Conservation (phyloP, 345 rosid genomes). For the Aethionema arabicum region DNA sequence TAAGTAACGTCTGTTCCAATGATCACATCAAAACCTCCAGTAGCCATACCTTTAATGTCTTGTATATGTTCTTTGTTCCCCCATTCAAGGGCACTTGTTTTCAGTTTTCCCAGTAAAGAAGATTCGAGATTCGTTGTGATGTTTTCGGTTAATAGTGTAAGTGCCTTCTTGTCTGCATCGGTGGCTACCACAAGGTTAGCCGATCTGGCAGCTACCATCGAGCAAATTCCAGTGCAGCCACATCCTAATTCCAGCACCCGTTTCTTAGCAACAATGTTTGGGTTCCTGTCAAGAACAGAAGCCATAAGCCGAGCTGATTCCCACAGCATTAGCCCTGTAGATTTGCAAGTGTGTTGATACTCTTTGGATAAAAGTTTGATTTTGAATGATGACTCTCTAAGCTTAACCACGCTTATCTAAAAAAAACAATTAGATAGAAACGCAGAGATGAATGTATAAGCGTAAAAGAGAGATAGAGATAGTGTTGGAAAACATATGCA, state of each 20-base stretch:
- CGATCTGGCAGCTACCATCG: slow-evolving; percentile 66
- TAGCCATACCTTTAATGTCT: slow-evolving; percentile 42
- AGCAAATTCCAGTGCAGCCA: slow-evolving; percentile 85
- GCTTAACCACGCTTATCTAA: slow-evolving; percentile 54
- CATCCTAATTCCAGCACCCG: slow-evolving; percentile 77
- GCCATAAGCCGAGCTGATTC: slow-evolving; percentile 90
- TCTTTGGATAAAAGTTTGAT: slow-evolving; percentile 68
- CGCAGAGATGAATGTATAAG: slow-evolving; percentile 1
- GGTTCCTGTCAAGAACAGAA: slow-evolving; percentile 69
- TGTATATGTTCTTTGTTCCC: slow-evolving; percentile 62
- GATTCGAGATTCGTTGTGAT: slow-evolving; percentile 53
- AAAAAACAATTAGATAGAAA: slow-evolving; percentile 12
- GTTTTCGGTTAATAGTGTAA: slow-evolving; percentile 55
- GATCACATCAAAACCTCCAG: slow-evolving; percentile 67
- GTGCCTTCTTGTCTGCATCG: slow-evolving; percentile 67
- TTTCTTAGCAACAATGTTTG: slow-evolving; percentile 62
- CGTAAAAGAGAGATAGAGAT: neutral
- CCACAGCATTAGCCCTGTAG: slow-evolving; percentile 95
- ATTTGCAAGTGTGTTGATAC: slow-evolving; percentile 85
- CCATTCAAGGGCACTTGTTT: slow-evolving; percentile 64
- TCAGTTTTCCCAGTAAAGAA: slow-evolving; percentile 43
- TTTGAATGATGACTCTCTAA: slow-evolving; percentile 44
- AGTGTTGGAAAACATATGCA: slow-evolving; percentile 4
- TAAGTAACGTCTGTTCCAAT: slow-evolving; percentile 87
- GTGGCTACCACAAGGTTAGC: slow-evolving; percentile 76